A percentile compares a stretch with the other conserved stretches of the same genome.
These are phyloP conservation scores for Penium margaritaceum DNA, from an alignment of 139 green algal genomes.

Conservation along the genomic window DNA sequence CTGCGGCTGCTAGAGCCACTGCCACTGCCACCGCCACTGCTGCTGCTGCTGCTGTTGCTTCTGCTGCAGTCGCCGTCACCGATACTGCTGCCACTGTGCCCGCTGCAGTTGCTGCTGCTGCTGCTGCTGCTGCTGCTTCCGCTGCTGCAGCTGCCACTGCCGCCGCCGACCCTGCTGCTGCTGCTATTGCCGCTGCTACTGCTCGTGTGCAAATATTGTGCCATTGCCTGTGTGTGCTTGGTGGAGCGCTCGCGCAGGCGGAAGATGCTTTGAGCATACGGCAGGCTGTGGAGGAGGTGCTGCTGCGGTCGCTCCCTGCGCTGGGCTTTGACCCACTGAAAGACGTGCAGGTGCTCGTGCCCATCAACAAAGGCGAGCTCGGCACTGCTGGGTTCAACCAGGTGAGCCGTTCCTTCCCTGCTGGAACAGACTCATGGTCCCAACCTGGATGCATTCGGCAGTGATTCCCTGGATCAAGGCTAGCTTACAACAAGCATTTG, in stretches of 20 bases:
- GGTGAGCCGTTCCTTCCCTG: too few relatives aligned
- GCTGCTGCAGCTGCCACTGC: neutral
- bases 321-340: neutral
- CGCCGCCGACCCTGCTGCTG: too few relatives aligned
- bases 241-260: too few relatives aligned
- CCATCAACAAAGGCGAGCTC: constrained; percentile 52
- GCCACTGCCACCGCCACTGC: neutral
- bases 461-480: too few relatives aligned
- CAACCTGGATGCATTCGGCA: too few relatives aligned
- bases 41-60: neutral
- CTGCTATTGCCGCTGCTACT: too few relatives aligned
- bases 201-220: too few relatives aligned
- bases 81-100: too few relatives aligned
- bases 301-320: constrained; percentile 11
- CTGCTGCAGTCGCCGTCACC: neutral
- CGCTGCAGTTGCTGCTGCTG: neutral
- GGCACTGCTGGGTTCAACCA: constrained; percentile 25
- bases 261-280: too few relatives aligned
- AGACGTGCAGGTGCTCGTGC: constrained; percentile 63
- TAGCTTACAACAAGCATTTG: too few relatives aligned
- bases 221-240: too few relatives aligned
- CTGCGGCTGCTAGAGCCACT: neutral
- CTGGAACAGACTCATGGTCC: too few relatives aligned
- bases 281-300: neutral
- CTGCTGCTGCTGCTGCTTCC: neutral